Evolutionary conservation across 2,329 filamentous ascomycete genomes (phyloP).

Genomic region (Davidsoniella australis): DNA sequence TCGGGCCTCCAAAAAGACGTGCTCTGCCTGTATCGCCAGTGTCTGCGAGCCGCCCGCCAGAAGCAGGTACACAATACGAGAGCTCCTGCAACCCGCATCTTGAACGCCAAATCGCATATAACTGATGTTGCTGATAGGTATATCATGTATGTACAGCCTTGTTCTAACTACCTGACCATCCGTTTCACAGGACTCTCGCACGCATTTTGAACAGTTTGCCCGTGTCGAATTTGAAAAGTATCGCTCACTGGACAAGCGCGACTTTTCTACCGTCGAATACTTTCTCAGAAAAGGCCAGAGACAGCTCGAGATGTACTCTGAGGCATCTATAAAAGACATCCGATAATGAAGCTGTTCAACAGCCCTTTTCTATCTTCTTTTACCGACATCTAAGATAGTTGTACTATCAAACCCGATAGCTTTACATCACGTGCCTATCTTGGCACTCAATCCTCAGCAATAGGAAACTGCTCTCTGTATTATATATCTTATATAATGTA

Average conservation of each 20-base stretch:
- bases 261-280: slow-evolving; percentile 76
- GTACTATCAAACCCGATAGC: too few species aligned
- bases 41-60: slow-evolving; percentile 60
- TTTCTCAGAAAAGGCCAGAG: slow-evolving; percentile 63
- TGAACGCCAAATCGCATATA: too few species aligned
- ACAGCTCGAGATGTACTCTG: slow-evolving; percentile 69
- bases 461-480: too few species aligned
- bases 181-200: slow-evolving; percentile 30
- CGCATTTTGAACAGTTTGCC: slow-evolving; percentile 46
- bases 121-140: too few species aligned
- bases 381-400: too few species aligned
- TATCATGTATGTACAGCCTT: background rate
- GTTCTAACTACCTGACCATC: background rate
- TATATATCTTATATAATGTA: too few species aligned
- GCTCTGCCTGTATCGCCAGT: slow-evolving; percentile 68
- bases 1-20: slow-evolving; percentile 89
- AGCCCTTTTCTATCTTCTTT: too few species aligned
- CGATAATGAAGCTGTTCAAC: slow-evolving; percentile 18
- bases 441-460: too few species aligned
- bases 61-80: slow-evolving; percentile 48
- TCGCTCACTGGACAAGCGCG: slow-evolving; percentile 54
- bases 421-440: too few species aligned
- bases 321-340: slow-evolving; percentile 65
- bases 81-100: background rate
- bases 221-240: slow-evolving; percentile 63